Evolutionary conservation across 106 monocot species (phyloP), one percentile per base, ranked within the genome.

Genomic region (Vanilla planifolia): DNA sequence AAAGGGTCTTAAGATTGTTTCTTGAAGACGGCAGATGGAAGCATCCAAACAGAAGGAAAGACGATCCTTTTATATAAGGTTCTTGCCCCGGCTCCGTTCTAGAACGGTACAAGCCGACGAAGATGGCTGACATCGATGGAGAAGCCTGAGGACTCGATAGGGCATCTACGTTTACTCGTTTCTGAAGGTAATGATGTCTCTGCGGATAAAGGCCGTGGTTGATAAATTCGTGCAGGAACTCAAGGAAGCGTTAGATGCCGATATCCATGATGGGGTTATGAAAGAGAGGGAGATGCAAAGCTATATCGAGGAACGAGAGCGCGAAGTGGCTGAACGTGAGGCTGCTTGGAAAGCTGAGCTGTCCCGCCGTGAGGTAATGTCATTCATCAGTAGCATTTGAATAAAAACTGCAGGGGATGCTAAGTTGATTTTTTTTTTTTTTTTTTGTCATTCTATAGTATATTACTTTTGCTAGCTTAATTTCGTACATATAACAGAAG

Each of bases 251-350:
- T 60, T 94, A 61, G 86, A 94, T 37, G 94, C 89, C 26, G 94
- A 94, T 64, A 94, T 94, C 14, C 89, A 89, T 47, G 94, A 94
- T 63, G 68, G 89, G 55, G 83, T 94, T 47, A 94, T 94, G 94
- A 94, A 94, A 73, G 94, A 94, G 83, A 64, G 94, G 59, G 94
- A 94, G 89, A 89, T 94, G 85, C 94, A 89, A 80, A 94, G 94
- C 67, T 94, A 86, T 73, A 94, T 94, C 70, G 75, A 86, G 74
- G 89, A 94, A 68, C 71, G 94, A 19, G 94, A 94, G 70, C 63
- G 94, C 29, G 94, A 94, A 74, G 94, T 94, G 40, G 94, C 94
- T 46, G 89, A 94, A 83, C 71, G 94, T 8, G 94, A 94, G 74
- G 89, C 94, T 27, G 94, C 94, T 33, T 94, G 94, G 94, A 94